Evolutionary conservation across 495 filamentous ascomycete species (phyloP).

Genomic region (Talaromyces ruber): DNA sequence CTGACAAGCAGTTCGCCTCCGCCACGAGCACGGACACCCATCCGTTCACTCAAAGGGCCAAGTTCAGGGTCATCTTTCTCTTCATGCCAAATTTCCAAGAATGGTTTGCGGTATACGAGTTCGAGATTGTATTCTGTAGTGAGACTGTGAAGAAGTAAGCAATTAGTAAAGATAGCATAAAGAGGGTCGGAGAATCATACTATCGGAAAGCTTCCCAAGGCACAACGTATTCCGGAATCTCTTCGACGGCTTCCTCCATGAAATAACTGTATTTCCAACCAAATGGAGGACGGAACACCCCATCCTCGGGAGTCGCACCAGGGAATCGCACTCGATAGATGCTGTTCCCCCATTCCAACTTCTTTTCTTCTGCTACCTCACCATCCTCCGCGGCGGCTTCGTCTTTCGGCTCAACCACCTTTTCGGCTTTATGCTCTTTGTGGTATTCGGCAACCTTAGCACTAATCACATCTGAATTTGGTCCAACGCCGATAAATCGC

Average conservation of each 20-base stretch:
- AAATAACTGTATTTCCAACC: conserved; percentile 98
- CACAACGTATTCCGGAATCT: conserved; percentile 94
- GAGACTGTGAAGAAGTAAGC: conserved; percentile 29
- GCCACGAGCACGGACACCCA: conserved; percentile 74
- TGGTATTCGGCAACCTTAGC: conserved; percentile 55
- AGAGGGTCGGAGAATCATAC: conserved; percentile 19
- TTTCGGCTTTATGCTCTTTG: conserved; percentile 41
- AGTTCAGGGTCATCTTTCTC: conserved; percentile 75
- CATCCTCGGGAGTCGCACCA: conserved; percentile 59
- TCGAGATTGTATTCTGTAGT: conserved; percentile 97
- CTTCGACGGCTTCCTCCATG: conserved; percentile 90
- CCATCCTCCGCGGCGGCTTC: conserved; percentile 33
- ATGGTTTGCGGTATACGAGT: conserved; percentile 81
- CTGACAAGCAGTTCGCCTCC: conserved; percentile 60
- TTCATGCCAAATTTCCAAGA: conserved; percentile 81
- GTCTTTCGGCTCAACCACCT: conserved; percentile 11
- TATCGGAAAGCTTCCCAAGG: conserved; percentile 96
- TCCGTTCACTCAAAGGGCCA: conserved; percentile 79
- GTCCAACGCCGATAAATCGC: conserved; percentile 86
- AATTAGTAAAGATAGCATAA: conserved; percentile 13
- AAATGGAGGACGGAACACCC: conserved; percentile 86
- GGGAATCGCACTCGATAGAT: conserved; percentile 88
- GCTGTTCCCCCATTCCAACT: conserved; percentile 79
- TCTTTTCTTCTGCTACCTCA: conserved; percentile 40
- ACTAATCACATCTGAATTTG: conserved; percentile 82